Evolutionary conservation across 2,329 filamentous ascomycete genomes (phyloP).

Genomic region (Hypoxylon sp.): DNA sequence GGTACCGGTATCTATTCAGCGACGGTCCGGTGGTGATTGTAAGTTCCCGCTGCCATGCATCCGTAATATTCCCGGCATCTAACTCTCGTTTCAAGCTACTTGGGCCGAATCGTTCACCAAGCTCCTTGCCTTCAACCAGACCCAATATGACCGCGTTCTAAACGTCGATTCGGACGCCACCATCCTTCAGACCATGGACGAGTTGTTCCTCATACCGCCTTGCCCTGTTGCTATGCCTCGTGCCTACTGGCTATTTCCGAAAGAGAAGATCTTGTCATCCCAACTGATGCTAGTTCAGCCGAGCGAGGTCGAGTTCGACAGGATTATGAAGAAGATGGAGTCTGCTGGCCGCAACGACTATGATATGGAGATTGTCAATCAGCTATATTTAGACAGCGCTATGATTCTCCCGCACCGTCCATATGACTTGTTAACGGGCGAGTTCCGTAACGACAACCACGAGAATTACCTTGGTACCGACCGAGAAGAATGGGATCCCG

Average conservation of each 20-base stretch:
- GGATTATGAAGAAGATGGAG: conserved; percentile 56
- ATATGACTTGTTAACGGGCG: conserved; percentile 73
- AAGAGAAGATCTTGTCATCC: conserved; percentile 69
- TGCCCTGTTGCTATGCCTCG: conserved; percentile 76
- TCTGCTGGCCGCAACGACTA: conserved; percentile 59
- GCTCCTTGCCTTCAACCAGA: conserved; percentile 77
- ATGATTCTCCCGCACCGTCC: conserved; percentile 75
- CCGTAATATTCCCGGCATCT: not conserved
- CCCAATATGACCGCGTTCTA: conserved; percentile 67
- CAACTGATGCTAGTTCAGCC: conserved; percentile 75
- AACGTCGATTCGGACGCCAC: conserved; percentile 75
- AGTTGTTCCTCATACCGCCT: conserved; percentile 76
- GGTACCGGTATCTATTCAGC: conserved; percentile 59
- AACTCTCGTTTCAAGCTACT: conserved; percentile 56
- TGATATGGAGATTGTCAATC: conserved; percentile 79
- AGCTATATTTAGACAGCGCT: conserved; percentile 70
- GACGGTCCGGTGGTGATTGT: conserved; percentile 56
- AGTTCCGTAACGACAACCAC: conserved; percentile 70
- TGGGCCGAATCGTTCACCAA: conserved; percentile 78
- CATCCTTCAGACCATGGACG: conserved; percentile 75
- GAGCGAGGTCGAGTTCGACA: conserved; percentile 63
- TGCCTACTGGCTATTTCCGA: conserved; percentile 77
- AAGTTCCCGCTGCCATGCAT: conserved; percentile 34
- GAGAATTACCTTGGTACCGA: conserved; percentile 58
- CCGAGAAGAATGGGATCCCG: conserved; percentile 70